Base-by-base conservation (phyloP, 2,329 filamentous ascomycete species). In the Xylaria sp. region DNA sequence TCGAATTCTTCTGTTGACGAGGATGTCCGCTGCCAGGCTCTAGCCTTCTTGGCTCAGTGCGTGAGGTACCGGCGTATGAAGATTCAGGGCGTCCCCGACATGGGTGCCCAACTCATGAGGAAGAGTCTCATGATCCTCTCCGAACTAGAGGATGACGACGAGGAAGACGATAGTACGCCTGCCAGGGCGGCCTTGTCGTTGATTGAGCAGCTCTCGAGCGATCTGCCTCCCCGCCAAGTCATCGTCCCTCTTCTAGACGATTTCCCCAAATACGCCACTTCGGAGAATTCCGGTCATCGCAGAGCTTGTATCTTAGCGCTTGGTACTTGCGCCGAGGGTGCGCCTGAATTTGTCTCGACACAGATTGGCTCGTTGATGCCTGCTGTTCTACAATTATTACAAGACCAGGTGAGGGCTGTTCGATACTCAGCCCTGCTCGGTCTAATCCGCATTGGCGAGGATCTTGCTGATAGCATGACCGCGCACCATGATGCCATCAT, bases 331-430 rank as follows among this genome's bases (percentile, higher is more conserved):
- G 94, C 97, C 56, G 95, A 98, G 82, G 95, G 95, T 71, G 94
- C 95, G 31, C 95, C 95, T 15, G 95, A 99, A 77, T 99, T 98
- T 79, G 93, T 98, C 73, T 92, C 92, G 67, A 97, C 94, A 19
- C 95, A 99, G 79, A 87, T 98, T 66, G 85, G 90, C 73, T 86
- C 90, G 68, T 90, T 98, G 69, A 87, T 98, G 76, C 95, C 95
- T 51, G 84, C 92, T 70, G 88, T 98, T 62, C 84, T 97, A 61
- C 88, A 87, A 72, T 85, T 98, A 8, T 87, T 99, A 40, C 85
- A 92, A 74, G 95, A 99, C 74, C 82, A 86, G n/a, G 91, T 96
- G 69, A 84, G 88, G 69, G 88, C 89, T 71, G 95, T 99, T 61
- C 89, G 95, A 64, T 91, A 93, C 76, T 92, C 94, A 52, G 90